Evolutionary conservation across 1,284 basidiomycete species (phyloP), one percentile per base, ranked within the genome.

Genomic region (Abortiporus biennis): DNA sequence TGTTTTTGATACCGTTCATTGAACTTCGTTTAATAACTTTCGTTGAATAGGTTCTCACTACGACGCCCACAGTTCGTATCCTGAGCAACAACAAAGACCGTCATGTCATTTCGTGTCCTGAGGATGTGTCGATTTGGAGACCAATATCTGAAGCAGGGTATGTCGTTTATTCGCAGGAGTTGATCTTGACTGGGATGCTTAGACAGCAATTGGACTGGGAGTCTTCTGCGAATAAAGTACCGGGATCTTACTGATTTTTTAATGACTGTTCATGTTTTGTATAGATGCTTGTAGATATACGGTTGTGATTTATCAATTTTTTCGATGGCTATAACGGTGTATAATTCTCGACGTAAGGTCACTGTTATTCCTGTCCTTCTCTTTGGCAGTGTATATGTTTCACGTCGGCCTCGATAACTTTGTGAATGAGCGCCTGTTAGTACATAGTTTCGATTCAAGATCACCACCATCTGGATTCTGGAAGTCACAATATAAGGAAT

Each of bases 181-280:
- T 89, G 15, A 59, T 90, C 6, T 58, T 89, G 42, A 75, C 68
- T 19, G 74, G 72, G 0, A 75, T 77, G 2, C 58, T 88, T 54
- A 73, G 65, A 46, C 86, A 89, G 56, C 62, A 78, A 51, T 64
- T 85, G 30, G 76, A 80, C 22, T 84, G 77, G 77, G 70, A 80
- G 16, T 67, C 69, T 40, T 54, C 44, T 13, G 46, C 42, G 12
- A 54, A 54, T 39, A 49, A 42, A 23, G 49, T 60, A n/a, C 36
- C 45, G 16, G 51, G 43, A 3, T 52, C 49, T 12, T 51, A 37
- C 17, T 41, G 12, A 42, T 41, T 29, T 29, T 29, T 9, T 9
- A 29, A 29, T 9, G n/a, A 9, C 27, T 29, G n/a, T 9, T 9
- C 9, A 29, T 29, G 27, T 9, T n/a, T n/a, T 29, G 27, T 9